A percentile compares a stretch with the other conserved stretches of the same genome.
Conservation (phyloP, 768 basidiomycete species). For the Flagelloscypha sp. region DNA sequence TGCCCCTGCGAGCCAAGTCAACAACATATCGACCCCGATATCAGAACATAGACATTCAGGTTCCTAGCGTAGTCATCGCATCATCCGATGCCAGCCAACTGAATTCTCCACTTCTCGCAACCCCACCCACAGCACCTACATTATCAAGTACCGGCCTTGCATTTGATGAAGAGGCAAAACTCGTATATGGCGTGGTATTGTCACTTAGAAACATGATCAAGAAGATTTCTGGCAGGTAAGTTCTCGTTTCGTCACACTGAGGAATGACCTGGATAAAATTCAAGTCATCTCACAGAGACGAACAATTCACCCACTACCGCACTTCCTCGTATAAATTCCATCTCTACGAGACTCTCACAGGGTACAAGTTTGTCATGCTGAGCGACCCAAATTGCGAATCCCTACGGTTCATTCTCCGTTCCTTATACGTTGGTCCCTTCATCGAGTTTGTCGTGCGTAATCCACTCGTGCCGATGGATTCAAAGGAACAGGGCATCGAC, state of each 20-base stretch:
- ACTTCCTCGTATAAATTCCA: conserved; percentile 93
- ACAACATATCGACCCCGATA: no score
- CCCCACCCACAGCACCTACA: conserved; percentile 18
- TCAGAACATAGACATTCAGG: no score
- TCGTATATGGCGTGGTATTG: conserved; percentile 93
- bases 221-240: conserved; percentile 82
- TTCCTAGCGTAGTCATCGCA: conserved; percentile 67
- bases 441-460: conserved; percentile 91
- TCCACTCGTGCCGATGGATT: conserved; percentile 80
- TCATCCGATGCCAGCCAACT: conserved; percentile 33
- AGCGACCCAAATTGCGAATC: conserved; percentile 82
- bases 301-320: conserved; percentile 83
- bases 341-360: conserved; percentile 82
- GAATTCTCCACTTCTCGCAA: conserved; percentile 28
- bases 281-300: conserved; percentile 51
- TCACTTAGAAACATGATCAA: conserved; percentile 91
- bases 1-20: conserved; percentile 24
- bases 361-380: conserved; percentile 94
- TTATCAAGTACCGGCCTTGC: conserved; percentile 53
- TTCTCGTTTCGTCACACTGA: background rate
- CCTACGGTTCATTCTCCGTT: conserved; percentile 72
- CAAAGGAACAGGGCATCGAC: conserved; percentile 76
- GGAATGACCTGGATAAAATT: background rate
- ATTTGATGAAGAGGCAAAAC: conserved; percentile 95
- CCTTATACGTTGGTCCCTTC: conserved; percentile 90